A percentile compares a stretch with the other conserved stretches of the same genome.
phyloP scores from a whole-genome alignment of 441 rosid genomes.

The Geranium incanum region DNA sequence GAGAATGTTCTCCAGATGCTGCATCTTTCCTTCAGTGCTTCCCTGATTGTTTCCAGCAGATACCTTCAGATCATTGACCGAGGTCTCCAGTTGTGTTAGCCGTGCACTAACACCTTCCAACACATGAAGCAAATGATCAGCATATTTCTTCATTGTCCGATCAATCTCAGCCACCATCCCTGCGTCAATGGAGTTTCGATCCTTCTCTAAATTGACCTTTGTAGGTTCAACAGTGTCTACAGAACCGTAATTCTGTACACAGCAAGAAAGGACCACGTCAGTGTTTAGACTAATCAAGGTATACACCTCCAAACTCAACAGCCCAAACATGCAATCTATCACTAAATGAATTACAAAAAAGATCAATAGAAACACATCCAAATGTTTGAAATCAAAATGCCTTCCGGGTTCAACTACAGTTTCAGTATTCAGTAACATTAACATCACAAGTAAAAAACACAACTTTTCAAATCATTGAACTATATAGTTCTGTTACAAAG shows the following conservation, averaged over 20 bases:
- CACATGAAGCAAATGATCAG: conserved; percentile 55
- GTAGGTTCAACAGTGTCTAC: conserved; percentile 56
- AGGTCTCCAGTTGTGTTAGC: conserved; percentile 68
- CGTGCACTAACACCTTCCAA: conserved; percentile 71
- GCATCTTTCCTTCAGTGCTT: conserved; percentile 69
- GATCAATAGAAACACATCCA: conserved; percentile 45
- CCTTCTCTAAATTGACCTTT: conserved; percentile 44
- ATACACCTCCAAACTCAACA: conserved; percentile 34
- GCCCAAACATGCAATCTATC: conserved; percentile 9
- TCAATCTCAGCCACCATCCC: conserved; percentile 54
- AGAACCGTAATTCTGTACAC: conserved; percentile 52
- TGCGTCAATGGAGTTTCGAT: conserved; percentile 29
- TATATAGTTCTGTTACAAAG: not conserved
- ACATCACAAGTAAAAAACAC: not conserved
- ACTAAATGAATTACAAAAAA: not conserved
- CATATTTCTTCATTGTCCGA: conserved; percentile 57
- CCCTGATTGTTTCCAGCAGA: conserved; percentile 71
- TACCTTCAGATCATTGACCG: conserved; percentile 12
- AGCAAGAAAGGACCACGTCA: conserved; percentile 1
- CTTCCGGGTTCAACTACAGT: not conserved
- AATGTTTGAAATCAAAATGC: not conserved
- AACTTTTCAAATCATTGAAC: not conserved
- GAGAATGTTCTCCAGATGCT: conserved; percentile 48
- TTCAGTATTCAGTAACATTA: too few relatives aligned
- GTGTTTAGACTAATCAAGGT: conserved; percentile 1